These are phyloP conservation scores for Cymodocea nodosa DNA, from an alignment of 116 monocot species.

Conservation along the genomic window DNA sequence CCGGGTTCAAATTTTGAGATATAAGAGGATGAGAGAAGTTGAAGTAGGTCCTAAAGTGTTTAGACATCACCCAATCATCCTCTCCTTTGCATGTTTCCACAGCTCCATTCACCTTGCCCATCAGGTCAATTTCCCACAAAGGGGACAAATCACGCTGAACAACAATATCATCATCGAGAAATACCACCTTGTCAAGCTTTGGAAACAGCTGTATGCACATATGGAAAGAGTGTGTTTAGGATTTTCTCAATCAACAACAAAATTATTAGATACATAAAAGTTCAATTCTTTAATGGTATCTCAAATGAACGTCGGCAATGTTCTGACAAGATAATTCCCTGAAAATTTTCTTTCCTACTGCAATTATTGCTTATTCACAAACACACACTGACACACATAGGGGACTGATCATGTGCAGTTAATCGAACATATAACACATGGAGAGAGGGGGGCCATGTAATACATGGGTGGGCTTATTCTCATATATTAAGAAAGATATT, in stretches of 20 bases:
- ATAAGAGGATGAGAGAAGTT: slow-evolving; percentile 87
- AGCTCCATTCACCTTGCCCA: slow-evolving; percentile 85
- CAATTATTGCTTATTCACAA: too few species aligned
- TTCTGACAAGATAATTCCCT: too few species aligned
- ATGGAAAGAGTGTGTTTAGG: background rate
- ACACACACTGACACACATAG: too few species aligned
- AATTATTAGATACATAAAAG: background rate
- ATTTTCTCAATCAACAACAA: background rate
- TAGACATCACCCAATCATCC: slow-evolving; percentile 92
- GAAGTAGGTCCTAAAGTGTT: slow-evolving; percentile 78
- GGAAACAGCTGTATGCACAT: slow-evolving; percentile 64
- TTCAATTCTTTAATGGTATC: too few species aligned
- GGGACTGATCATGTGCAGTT: too few species aligned
- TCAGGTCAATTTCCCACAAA: slow-evolving; percentile 64
- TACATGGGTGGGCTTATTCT: too few species aligned
- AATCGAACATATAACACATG: too few species aligned
- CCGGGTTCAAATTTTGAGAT: slow-evolving; percentile 51
- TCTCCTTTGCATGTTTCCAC: slow-evolving; percentile 79
- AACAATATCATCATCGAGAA: slow-evolving; percentile 93
- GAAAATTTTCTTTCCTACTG: too few species aligned
- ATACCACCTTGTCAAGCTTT: slow-evolving; percentile 76
- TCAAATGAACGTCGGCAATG: too few species aligned
- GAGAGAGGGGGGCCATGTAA: too few species aligned
- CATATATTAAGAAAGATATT: too few species aligned
- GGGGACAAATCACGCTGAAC: slow-evolving; percentile 68